Conservation (phyloP, 441 rosid genomes). For the Populus hybrid region DNA sequence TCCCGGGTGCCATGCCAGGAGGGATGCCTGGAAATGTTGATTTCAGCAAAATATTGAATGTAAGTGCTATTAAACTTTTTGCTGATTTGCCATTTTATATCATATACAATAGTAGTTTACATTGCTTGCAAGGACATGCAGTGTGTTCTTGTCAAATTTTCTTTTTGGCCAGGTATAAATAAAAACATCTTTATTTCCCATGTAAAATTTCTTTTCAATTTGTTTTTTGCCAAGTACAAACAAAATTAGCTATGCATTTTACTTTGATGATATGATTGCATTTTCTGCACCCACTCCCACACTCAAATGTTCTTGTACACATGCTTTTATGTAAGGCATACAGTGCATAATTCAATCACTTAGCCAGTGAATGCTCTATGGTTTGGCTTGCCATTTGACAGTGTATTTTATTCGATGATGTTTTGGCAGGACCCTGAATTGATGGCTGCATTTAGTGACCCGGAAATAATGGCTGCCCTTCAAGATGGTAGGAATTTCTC, state of each 20-base stretch:
- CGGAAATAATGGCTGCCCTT: constrained; percentile 96
- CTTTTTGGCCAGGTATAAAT: neutral
- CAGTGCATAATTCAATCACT: neutral
- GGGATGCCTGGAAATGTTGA: constrained; percentile 87
- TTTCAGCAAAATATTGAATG: constrained; percentile 82
- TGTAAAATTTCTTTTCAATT: constrained; percentile 15
- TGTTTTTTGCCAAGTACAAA: constrained; percentile 16
- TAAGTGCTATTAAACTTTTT: constrained; percentile 30
- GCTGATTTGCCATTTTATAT: neutral
- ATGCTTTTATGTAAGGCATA: neutral
- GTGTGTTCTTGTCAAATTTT: constrained; percentile 14
- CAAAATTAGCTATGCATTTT: neutral
- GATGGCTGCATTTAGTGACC: constrained; percentile 92
- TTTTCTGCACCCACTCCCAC: neutral
- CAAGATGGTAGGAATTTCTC: constrained; percentile 69
- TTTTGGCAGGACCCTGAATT: constrained; percentile 81
- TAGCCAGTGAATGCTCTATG: constrained; percentile 16
- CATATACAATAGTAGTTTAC: constrained; percentile 18
- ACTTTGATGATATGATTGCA: neutral
- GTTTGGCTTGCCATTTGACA: neutral
- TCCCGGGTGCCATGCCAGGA: constrained; percentile 66
- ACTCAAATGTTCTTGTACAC: constrained; percentile 24
- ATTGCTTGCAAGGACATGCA: constrained; percentile 38
- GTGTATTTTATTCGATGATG: neutral
- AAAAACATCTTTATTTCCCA: neutral